Percentiles rank a stretch among this genome's conserved stretches.
Conservation (phyloP, 2,329 filamentous ascomycete genomes). For the Cordyceps fumosorosea region DNA sequence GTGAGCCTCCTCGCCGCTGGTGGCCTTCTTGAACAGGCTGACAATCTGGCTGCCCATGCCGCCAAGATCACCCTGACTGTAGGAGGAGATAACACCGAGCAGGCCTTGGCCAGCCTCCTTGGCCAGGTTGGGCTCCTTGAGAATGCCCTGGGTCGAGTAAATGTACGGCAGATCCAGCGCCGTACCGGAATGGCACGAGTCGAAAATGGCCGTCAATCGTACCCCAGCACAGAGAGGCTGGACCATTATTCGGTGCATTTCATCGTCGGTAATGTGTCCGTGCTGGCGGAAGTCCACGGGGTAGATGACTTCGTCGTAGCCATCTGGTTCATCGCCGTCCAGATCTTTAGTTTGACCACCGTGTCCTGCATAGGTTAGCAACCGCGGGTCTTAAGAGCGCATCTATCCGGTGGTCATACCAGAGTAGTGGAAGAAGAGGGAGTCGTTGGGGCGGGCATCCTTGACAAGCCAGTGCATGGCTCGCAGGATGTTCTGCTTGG, state of each 20-base stretch:
- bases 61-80: slow-evolving; percentile 66
- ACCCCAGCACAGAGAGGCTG: slow-evolving; percentile 49
- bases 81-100: slow-evolving; percentile 52
- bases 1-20: slow-evolving; percentile 72
- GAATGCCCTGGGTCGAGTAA: slow-evolving; percentile 61
- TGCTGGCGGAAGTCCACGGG: slow-evolving; percentile 72
- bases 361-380: slow-evolving; percentile 45
- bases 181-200: slow-evolving; percentile 62
- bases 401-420: slow-evolving; percentile 45
- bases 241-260: slow-evolving; percentile 72
- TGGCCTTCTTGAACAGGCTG: slow-evolving; percentile 83
- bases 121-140: slow-evolving; percentile 62
- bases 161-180: slow-evolving; percentile 62
- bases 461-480: slow-evolving; percentile 99
- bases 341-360: slow-evolving; percentile 76
- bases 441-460: slow-evolving; percentile 86
- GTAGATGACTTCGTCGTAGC: slow-evolving; percentile 78
- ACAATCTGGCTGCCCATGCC: slow-evolving; percentile 76
- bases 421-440: slow-evolving; percentile 95
- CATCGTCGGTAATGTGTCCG: slow-evolving; percentile 78
- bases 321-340: slow-evolving; percentile 75
- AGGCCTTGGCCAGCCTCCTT: slow-evolving; percentile 62
- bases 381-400: neutral
- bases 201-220: slow-evolving; percentile 55
- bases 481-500: slow-evolving; percentile 87